Percentiles rank a stretch among this genome's conserved stretches.
phyloP scores from a whole-genome alignment of 345 rosid genomes.

The Lenwebbia sp. region DNA sequence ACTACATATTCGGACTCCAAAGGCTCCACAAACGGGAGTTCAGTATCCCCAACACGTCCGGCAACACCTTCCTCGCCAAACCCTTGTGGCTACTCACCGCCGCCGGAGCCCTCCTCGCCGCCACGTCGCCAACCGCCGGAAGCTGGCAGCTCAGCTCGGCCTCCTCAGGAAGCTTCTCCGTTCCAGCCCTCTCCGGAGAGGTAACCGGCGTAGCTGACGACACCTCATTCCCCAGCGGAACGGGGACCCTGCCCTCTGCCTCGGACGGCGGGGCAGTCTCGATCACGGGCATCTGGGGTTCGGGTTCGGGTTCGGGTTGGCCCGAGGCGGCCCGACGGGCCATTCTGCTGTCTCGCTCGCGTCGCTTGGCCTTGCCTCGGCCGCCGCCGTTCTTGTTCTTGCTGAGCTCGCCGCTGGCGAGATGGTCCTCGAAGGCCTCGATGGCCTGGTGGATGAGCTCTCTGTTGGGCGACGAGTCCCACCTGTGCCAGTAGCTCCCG shows the following conservation, averaged over 20 bases:
- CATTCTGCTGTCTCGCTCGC: not conserved
- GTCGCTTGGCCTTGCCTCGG: conserved; percentile 12
- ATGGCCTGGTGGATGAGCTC: conserved; percentile 75
- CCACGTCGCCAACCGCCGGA: not conserved
- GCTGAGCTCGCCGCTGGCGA: conserved; percentile 23
- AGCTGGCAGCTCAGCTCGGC: not conserved
- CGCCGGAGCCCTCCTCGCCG: not conserved
- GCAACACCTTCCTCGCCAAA: conserved; percentile 81
- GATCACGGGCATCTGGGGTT: not conserved
- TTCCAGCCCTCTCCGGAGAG: not conserved
- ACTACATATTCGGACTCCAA: conserved; percentile 77
- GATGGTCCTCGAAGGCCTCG: conserved; percentile 79
- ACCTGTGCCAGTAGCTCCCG: conserved; percentile 72
- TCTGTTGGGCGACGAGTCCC: conserved; percentile 86
- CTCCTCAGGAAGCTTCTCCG: not conserved
- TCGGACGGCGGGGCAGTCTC: not conserved
- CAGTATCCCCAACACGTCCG: conserved; percentile 87
- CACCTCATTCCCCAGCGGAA: not conserved
- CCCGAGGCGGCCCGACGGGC: not conserved
- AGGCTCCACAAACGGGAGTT: conserved; percentile 89
- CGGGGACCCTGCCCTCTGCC: not conserved
- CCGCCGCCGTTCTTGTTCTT: conserved; percentile 29
- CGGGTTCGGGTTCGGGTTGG: not conserved
- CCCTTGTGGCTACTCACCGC: conserved; percentile 42
- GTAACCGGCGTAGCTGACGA: not conserved